These are phyloP conservation scores for Thraustotheca clavata DNA, from an alignment of 352 stramenopile species.

Conservation along the genomic window DNA sequence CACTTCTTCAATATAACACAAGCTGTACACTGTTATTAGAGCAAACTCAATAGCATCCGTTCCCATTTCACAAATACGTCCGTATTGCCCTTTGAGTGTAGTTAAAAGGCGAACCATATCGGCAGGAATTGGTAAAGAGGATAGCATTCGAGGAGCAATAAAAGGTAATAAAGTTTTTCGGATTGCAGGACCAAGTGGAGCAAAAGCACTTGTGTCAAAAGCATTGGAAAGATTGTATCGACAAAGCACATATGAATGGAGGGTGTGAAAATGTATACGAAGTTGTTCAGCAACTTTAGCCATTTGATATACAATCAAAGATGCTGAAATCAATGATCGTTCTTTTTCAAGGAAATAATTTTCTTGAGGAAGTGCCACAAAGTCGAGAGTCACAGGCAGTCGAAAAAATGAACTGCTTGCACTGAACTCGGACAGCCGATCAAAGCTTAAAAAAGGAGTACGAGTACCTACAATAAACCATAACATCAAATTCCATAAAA, in stretches of 20 bases:
- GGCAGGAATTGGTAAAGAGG: neutral
- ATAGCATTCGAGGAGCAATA: neutral
- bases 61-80: neutral
- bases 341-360: neutral
- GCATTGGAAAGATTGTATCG: neutral
- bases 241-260: neutral
- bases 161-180: constrained; percentile 8
- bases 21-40: constrained; percentile 5
- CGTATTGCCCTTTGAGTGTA: neutral
- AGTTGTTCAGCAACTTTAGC: constrained; percentile 16
- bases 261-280: neutral
- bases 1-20: constrained; percentile 13
- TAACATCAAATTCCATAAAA: neutral
- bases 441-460: constrained; percentile 16
- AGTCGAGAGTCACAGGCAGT: constrained; percentile 16
- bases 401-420: constrained; percentile 11
- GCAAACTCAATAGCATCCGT: neutral
- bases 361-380: constrained; percentile 5
- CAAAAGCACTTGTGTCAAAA: constrained; percentile 2
- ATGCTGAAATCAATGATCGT: constrained; percentile 8
- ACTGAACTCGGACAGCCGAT: constrained; percentile 5
- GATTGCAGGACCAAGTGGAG: neutral
- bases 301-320: constrained; percentile 15
- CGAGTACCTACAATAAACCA: constrained; percentile 1
- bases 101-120: constrained; percentile 9